phyloP scores from a whole-genome alignment of 1,284 basidiomycete genomes.

The Cryptococcus wingfieldii region DNA sequence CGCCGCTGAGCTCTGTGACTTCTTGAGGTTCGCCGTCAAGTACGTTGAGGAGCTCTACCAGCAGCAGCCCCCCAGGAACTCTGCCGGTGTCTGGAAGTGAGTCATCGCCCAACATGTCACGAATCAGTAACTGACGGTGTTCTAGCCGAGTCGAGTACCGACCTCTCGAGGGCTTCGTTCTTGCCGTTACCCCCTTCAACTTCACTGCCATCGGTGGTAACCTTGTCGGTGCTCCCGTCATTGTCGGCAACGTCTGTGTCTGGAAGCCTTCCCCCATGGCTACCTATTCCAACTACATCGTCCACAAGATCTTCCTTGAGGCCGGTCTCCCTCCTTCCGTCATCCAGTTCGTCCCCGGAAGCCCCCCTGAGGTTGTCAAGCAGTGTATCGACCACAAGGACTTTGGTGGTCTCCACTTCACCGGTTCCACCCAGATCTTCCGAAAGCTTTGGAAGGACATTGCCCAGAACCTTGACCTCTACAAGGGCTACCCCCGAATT shows the following conservation, averaged over 20 bases:
- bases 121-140: conserved; percentile 6
- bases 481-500: conserved; percentile 85
- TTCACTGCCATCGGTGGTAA: conserved; percentile 97
- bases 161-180: conserved; percentile 92
- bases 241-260: conserved; percentile 90
- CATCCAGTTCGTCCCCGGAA: conserved; percentile 93
- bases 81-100: conserved; percentile 89
- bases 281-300: conserved; percentile 90
- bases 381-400: conserved; percentile 72
- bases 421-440: conserved; percentile 92
- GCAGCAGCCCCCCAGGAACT: conserved; percentile 83
- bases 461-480: conserved; percentile 76
- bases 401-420: conserved; percentile 94
- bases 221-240: conserved; percentile 74
- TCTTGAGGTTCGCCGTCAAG: conserved; percentile 94
- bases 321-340: conserved; percentile 91
- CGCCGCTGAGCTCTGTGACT: conserved; percentile 92
- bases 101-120: conserved; percentile 39
- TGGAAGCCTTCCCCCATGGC: conserved; percentile 98
- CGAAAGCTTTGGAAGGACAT: conserved; percentile 96
- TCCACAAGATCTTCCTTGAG: conserved; percentile 87
- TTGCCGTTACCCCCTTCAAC: conserved; percentile 98
- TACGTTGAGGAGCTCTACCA: conserved; percentile 92
- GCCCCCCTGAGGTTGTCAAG: conserved; percentile 72
- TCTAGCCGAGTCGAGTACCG: conserved; percentile 88